Percentiles rank a stretch among this genome's conserved stretches.
phyloP scores from a whole-genome alignment of 768 basidiomycete species.

The Chalciporus chontae region DNA sequence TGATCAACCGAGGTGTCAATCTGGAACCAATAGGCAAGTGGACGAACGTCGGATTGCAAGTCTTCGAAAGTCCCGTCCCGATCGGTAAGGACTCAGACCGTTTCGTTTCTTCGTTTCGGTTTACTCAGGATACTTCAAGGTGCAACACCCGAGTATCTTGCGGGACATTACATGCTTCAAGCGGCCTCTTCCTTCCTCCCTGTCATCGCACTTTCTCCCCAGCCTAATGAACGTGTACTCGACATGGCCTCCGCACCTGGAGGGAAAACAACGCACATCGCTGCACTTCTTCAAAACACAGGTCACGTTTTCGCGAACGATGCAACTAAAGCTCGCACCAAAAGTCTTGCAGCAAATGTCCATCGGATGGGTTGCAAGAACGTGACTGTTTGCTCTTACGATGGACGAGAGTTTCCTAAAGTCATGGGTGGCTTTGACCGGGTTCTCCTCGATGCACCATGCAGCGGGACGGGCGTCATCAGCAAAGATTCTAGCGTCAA shows the following conservation, averaged over 20 bases:
- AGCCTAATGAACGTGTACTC: constrained; percentile 88
- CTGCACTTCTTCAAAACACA: constrained; percentile 95
- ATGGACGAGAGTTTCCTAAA: constrained; percentile 96
- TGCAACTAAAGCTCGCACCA: constrained; percentile 89
- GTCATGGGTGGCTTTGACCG: constrained; percentile 99
- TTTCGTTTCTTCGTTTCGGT: not conserved
- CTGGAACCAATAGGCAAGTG: constrained; percentile 99
- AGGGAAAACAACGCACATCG: constrained; percentile 97
- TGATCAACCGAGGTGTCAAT: constrained; percentile 95
- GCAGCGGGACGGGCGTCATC: constrained; percentile 97
- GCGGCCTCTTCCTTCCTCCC: constrained; percentile 99
- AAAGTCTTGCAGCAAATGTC: constrained; percentile 94
- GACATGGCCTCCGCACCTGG: constrained; percentile 99
- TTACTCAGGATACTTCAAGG: constrained; percentile 36
- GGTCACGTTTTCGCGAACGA: constrained; percentile 99
- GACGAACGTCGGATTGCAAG: constrained; percentile 98
- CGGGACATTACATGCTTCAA: constrained; percentile 99
- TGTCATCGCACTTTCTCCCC: constrained; percentile 91
- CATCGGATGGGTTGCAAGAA: constrained; percentile 98
- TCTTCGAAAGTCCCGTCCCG: constrained; percentile 94
- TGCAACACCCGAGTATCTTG: constrained; percentile 97
- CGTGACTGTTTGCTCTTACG: constrained; percentile 94
- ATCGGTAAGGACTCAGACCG: constrained; percentile 55
- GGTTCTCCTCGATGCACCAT: constrained; percentile 95
- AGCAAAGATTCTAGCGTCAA: constrained; percentile 97